phyloP scores from a whole-genome alignment of 306 rosid genomes.

The Quillaja saponaria region DNA sequence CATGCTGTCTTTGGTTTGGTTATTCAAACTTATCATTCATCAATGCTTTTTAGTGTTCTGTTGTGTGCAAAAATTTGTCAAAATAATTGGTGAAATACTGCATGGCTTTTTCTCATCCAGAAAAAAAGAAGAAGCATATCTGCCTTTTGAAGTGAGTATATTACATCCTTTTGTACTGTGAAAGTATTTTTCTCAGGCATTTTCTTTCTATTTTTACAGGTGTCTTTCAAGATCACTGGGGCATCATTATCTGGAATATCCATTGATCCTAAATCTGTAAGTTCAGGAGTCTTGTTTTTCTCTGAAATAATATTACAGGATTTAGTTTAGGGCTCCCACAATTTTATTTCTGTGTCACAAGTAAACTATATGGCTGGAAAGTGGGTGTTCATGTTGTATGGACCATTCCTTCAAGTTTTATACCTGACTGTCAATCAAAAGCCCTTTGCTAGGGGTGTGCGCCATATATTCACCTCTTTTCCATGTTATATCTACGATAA shows the following conservation, averaged over 20 bases:
- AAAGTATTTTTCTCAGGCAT: background rate
- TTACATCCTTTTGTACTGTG: background rate
- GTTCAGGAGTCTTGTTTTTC: too few relatives aligned
- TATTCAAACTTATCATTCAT: background rate
- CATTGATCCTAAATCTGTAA: slow-evolving; percentile 83
- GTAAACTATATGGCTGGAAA: slow-evolving; percentile 8
- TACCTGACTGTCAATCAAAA: background rate
- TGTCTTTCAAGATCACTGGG: slow-evolving; percentile 76
- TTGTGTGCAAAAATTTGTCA: too few relatives aligned
- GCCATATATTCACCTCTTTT: too few relatives aligned
- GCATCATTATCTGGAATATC: slow-evolving; percentile 85
- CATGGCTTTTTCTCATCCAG: too few relatives aligned
- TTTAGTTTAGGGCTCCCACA: slow-evolving; percentile 19
- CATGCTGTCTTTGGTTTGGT: too few relatives aligned
- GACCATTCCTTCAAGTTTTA: slow-evolving; percentile 7
- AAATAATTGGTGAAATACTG: too few relatives aligned
- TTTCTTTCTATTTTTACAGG: slow-evolving; percentile 47
- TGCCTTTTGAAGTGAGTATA: too few relatives aligned
- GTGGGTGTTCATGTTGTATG: slow-evolving; percentile 12
- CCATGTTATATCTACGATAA: too few relatives aligned
- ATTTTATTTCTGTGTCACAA: slow-evolving; percentile 23
- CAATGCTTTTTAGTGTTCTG: background rate
- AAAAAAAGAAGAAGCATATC: too few relatives aligned
- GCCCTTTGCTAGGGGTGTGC: too few relatives aligned
- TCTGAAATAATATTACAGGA: slow-evolving; percentile 6